phyloP scores from a whole-genome alignment of 2,329 filamentous ascomycete species.

The Aspergillus sp. region DNA sequence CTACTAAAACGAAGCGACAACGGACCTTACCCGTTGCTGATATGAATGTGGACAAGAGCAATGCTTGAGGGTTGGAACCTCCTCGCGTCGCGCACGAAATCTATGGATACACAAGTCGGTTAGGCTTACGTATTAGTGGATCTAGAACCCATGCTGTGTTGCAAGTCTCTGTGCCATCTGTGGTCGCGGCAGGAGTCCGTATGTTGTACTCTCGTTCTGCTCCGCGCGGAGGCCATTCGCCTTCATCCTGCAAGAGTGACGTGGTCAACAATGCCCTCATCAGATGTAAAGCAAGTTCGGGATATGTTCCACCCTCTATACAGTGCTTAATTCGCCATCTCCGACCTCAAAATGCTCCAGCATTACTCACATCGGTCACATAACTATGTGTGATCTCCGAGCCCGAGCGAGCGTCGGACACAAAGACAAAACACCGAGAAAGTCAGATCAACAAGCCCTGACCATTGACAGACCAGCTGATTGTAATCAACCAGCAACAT shows the following conservation, averaged over 20 bases:
- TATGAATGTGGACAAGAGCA: too few species aligned
- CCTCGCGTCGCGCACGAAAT: too few species aligned
- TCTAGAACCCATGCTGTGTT: background rate
- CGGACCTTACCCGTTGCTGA: too few species aligned
- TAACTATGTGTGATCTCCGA: background rate
- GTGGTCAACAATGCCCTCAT: background rate
- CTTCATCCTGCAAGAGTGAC: background rate
- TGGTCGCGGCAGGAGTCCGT: background rate
- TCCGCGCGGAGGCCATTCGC: background rate
- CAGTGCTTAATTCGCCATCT: background rate
- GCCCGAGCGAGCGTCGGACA: background rate
- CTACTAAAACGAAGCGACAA: too few species aligned
- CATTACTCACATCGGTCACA: background rate
- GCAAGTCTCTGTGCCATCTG: background rate
- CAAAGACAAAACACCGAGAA: conserved; percentile 4
- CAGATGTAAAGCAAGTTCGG: background rate
- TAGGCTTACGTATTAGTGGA: background rate
- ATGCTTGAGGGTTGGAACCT: too few species aligned
- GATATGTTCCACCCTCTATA: background rate
- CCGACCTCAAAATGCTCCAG: background rate
- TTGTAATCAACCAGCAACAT: conserved; percentile 10
- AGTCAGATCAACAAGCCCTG: background rate
- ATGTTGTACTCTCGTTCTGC: background rate
- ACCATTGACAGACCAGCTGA: conserved; percentile 3
- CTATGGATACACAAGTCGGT: too few species aligned